phyloP scores from a whole-genome alignment of 2,329 filamentous ascomycete species.

The Erysiphe neolycopersici region DNA sequence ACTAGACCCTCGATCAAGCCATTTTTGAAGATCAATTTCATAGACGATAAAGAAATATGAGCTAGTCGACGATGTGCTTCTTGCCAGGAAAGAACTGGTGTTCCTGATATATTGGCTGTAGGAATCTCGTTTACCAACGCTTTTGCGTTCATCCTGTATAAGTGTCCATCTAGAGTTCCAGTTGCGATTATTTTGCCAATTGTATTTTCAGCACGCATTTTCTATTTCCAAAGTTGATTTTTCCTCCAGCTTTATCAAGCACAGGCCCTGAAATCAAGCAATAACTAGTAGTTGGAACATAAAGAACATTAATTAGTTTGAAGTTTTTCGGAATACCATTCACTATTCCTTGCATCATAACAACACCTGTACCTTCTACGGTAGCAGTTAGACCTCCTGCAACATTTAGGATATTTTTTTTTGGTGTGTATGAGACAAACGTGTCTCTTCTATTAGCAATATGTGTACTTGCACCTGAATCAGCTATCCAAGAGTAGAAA shows the following conservation, averaged over 20 bases:
- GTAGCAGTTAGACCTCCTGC: neutral
- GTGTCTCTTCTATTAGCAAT: neutral
- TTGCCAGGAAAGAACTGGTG: neutral
- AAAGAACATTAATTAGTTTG: neutral
- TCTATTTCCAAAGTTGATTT: neutral
- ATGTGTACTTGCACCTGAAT: neutral
- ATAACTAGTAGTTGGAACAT: neutral
- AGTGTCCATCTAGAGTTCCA: neutral
- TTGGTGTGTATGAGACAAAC: neutral
- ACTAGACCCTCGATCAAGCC: neutral
- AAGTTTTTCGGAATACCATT: neutral
- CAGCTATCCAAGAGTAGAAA: neutral
- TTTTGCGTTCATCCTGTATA: neutral
- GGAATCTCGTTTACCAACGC: neutral
- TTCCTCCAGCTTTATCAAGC: neutral
- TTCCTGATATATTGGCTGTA: neutral
- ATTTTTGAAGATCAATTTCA: neutral
- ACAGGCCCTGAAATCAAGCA: neutral
- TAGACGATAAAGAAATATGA: neutral
- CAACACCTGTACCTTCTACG: neutral
- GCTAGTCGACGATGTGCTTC: neutral
- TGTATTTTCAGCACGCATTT: neutral
- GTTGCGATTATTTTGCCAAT: neutral
- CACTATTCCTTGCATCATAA: neutral
- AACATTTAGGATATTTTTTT: neutral